Conservation (phyloP, 306 rosid genomes). For the Quercus dentata region DNA sequence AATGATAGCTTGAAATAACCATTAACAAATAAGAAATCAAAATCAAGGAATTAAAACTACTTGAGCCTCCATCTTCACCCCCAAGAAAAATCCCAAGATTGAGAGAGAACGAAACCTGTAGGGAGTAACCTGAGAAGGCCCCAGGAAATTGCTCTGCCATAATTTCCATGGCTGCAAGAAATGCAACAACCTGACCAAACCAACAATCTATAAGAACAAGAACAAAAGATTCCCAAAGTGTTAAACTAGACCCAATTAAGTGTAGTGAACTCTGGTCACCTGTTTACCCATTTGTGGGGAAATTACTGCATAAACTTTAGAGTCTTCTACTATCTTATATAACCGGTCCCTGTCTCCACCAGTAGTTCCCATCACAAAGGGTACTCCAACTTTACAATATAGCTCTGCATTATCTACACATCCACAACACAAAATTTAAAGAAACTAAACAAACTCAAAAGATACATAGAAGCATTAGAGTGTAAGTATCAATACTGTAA, state of each 20-base stretch:
- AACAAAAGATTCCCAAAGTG: conserved; percentile 13
- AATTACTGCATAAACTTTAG: conserved; percentile 75
- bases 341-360: conserved; percentile 80
- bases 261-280: conserved; percentile 29
- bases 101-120: conserved; percentile 53
- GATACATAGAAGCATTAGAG: background rate
- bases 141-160: conserved; percentile 97
- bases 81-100: conserved; percentile 8
- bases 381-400: conserved; percentile 78
- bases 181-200: conserved; percentile 74
- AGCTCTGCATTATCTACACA: conserved; percentile 78
- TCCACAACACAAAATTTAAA: background rate
- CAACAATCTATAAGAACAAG: conserved; percentile 18
- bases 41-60: conserved; percentile 2
- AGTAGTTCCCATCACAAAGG: conserved; percentile 96
- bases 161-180: conserved; percentile 97
- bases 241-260: background rate
- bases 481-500: background rate
- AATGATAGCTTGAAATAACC: background rate
- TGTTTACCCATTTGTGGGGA: conserved; percentile 99
- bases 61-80: background rate
- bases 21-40: background rate
- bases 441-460: background rate
- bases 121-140: conserved; percentile 87
- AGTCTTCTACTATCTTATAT: conserved; percentile 66